Evolutionary conservation across 345 rosid genomes (phyloP), one percentile per base, ranked within the genome.

Genomic region (Aquilaria yunnanensis): DNA sequence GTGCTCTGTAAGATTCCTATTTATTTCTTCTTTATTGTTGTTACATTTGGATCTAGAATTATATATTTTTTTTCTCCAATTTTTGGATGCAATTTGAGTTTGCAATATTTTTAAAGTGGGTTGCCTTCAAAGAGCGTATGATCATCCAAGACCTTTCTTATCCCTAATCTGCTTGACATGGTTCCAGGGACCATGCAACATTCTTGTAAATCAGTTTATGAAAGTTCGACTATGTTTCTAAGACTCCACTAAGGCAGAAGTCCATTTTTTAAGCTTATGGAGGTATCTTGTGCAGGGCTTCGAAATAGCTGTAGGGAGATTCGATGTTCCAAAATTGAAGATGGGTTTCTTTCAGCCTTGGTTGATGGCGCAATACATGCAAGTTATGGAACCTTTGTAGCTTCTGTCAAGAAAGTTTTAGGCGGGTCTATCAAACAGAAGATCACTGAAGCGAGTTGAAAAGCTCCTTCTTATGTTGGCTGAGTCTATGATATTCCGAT

Each of bases 241-340:
- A 16, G 23, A 16, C 23, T 16, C 82, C 92, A 0, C 83, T 81
- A 2, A 97, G 95, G 14, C 86, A 86, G 70, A 94, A 88, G 73
- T 90, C 97, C 0, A 83, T 82, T 56, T 73, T 94, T 78, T 97
- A 94, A 70, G 99, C 92, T 0, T 90, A 88, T 70, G 96, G 96
- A 10, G 87, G 77, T 55, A 81, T 94, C 60, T 61, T 85, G 51
- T 86, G 90, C 43, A 81, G 86, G 66, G 96, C 85, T 7, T 94
- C 97, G 99, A 90, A 78, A 78, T 86, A 70, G 47, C 76, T 75
- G 31, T 80, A 79, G 47, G 79, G 78, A 59, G 83, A 78, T 37
- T 56, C 79, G 49, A 86, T 67, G 75, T 74, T 69, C n/a, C 59
- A 97, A 88, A 82, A 77, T 88, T 50, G 99, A 86, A 74, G 72